Evolutionary conservation across 345 rosid genomes (phyloP), one percentile per base, ranked within the genome.

Genomic region (Bruguiera sexangula): DNA sequence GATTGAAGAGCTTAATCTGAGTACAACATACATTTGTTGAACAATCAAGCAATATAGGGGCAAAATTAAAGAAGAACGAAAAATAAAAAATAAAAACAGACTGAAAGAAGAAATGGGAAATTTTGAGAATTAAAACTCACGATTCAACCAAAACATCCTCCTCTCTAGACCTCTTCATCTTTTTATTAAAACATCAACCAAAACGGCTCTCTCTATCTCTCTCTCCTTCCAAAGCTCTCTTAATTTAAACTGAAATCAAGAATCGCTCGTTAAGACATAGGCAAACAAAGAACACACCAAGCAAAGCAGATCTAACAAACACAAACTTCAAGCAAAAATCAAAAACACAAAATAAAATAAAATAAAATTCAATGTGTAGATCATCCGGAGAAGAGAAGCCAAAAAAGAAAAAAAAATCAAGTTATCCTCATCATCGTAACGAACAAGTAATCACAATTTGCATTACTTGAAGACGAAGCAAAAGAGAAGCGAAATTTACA

Each of bases 81-180:
- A 54, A 15, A 43, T 21, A 2, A 2, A 32, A 72, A 64, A 18
- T 21, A 27, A 68, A 30, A 75, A 59, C 26, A 79, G 68, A 79
- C 81, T 72, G 87, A 95, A 86, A 39, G 98, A 81, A 60, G 90
- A 82, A 75, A 71, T 76, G 48, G 13, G 16, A 39, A 39, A 39
- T 2, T 39, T 39, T 39, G 16, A 39, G 50, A 43, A 43, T 43
- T 43, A 43, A 13, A 11, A 13, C 16, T 43, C 18, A 43, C 19
- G 18, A 43, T 43, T 43, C 19, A 11, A 34, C 37, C 37, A 34
- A 34, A 34, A 7, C 37, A 34, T 34, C 84, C 59, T 93, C 96
- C 50, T 91, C 98, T 78, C 94, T 87, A 24, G 80, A 83, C 83
- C 96, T 84, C 89, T 91, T 91, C 97, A 91, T 91, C 78, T 68